phyloP scores from a whole-genome alignment of 2,329 filamentous ascomycete species.

The Metarhizium sp. region DNA sequence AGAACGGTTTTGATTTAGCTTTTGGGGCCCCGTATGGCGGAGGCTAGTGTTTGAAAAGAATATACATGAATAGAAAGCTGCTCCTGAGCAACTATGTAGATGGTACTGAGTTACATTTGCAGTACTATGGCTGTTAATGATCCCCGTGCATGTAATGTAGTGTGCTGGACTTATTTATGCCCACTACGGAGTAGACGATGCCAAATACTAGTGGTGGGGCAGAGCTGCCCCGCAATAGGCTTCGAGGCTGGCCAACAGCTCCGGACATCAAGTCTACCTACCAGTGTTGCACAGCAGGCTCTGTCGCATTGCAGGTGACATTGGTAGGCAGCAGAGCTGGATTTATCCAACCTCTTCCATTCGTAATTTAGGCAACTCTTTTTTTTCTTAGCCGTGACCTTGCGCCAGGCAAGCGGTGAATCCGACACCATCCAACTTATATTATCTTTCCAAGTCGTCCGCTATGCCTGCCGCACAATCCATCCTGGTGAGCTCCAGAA shows the following conservation, averaged over 20 bases:
- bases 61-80: no score
- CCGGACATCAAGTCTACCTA: background rate
- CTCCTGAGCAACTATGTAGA: no score
- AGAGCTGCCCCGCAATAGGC: slow-evolving; percentile 4
- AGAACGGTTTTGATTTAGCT: background rate
- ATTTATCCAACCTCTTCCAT: background rate
- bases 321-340: no score
- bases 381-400: background rate
- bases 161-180: no score
- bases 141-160: no score
- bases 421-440: background rate
- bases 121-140: no score
- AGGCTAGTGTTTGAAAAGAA: background rate
- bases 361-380: background rate
- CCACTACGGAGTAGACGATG: no score
- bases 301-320: no score
- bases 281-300: background rate
- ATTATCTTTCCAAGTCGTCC: slow-evolving; percentile 1
- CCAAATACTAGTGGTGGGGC: background rate
- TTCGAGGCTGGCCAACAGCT: background rate
- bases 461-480: slow-evolving; percentile 26
- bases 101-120: no score
- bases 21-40: background rate
- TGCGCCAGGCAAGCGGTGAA: background rate
- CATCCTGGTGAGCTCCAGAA: slow-evolving; percentile 16